Percentiles rank a stretch among this genome's conserved stretches.
phyloP scores from a whole-genome alignment of 78 protist genomes.

The Dictyostelium brefeldianum region DNA sequence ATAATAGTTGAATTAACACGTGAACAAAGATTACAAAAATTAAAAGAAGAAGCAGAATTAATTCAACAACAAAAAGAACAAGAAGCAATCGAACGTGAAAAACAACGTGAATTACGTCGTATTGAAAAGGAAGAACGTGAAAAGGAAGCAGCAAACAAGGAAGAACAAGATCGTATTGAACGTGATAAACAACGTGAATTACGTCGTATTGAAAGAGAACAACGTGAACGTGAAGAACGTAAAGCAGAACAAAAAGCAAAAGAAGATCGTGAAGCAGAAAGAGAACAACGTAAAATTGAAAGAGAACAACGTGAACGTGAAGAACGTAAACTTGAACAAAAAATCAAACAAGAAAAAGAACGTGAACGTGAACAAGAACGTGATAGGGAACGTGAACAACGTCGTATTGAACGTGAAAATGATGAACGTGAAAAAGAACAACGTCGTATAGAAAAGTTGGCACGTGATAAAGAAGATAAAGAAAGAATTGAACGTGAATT shows the following conservation, averaged over 20 bases:
- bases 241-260: neutral
- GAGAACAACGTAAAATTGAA: constrained; percentile 15
- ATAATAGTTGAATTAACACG: neutral
- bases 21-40: constrained; percentile 30
- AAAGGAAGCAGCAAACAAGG: neutral
- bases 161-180: neutral
- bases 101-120: constrained; percentile 41
- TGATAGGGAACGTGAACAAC: constrained; percentile 24
- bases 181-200: constrained; percentile 33
- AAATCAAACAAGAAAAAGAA: constrained; percentile 31
- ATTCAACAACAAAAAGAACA: constrained; percentile 26
- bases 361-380: constrained; percentile 27
- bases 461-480: constrained; percentile 4
- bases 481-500: constrained; percentile 9
- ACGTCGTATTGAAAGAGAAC: constrained; percentile 23
- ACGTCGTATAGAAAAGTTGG: neutral
- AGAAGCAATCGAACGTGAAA: constrained; percentile 28
- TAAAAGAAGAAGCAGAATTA: neutral
- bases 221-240: constrained; percentile 27
- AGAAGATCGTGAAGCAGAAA: constrained; percentile 30
- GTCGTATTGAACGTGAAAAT: constrained; percentile 46
- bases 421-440: constrained; percentile 24
- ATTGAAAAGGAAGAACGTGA: constrained; percentile 12
- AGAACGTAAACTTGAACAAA: constrained; percentile 18
- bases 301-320: constrained; percentile 36